phyloP scores from a whole-genome alignment of 1,284 basidiomycete genomes.

The Meira nashicola region DNA sequence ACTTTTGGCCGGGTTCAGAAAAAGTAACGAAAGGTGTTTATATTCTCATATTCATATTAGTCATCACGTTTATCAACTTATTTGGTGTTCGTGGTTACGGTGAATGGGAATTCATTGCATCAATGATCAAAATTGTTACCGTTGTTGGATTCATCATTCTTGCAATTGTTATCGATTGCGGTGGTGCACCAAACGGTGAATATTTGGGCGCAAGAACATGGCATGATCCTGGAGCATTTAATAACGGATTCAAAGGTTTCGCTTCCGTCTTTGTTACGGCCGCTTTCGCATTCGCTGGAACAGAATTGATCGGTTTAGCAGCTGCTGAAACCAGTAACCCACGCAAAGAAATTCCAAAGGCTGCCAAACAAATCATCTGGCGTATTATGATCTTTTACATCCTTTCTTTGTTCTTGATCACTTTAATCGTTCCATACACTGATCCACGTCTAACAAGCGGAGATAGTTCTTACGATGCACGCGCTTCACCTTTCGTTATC shows the following conservation, averaged over 20 bases:
- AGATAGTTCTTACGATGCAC: slow-evolving; percentile 52
- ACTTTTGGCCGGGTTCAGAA: slow-evolving; percentile 34
- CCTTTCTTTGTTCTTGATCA: slow-evolving; percentile 60
- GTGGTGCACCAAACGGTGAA: slow-evolving; percentile 34
- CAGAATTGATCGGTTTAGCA: slow-evolving; percentile 63
- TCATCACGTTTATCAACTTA: slow-evolving; percentile 42
- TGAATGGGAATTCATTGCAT: slow-evolving; percentile 44
- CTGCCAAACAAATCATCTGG: slow-evolving; percentile 56
- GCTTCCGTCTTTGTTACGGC: slow-evolving; percentile 44
- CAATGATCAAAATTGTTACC: slow-evolving; percentile 46
- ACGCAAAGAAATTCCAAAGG: slow-evolving; percentile 56
- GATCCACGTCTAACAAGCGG: slow-evolving; percentile 26
- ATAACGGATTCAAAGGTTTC: slow-evolving; percentile 51
- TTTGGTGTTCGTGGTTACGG: slow-evolving; percentile 50
- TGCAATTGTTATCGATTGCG: slow-evolving; percentile 44
- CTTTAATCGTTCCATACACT: slow-evolving; percentile 58
- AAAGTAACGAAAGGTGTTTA: slow-evolving; percentile 35
- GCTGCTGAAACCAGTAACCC: slow-evolving; percentile 61
- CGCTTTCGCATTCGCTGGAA: slow-evolving; percentile 50
- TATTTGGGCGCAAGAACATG: slow-evolving; percentile 44
- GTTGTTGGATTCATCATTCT: slow-evolving; percentile 48
- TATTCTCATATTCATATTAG: slow-evolving; percentile 37
- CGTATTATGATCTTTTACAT: slow-evolving; percentile 59
- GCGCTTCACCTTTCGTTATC: slow-evolving; percentile 58
- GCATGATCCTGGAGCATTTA: slow-evolving; percentile 44